Base-by-base conservation (phyloP, 192 early-diverging fungal genomes). In the Kappamyces sp. region DNA sequence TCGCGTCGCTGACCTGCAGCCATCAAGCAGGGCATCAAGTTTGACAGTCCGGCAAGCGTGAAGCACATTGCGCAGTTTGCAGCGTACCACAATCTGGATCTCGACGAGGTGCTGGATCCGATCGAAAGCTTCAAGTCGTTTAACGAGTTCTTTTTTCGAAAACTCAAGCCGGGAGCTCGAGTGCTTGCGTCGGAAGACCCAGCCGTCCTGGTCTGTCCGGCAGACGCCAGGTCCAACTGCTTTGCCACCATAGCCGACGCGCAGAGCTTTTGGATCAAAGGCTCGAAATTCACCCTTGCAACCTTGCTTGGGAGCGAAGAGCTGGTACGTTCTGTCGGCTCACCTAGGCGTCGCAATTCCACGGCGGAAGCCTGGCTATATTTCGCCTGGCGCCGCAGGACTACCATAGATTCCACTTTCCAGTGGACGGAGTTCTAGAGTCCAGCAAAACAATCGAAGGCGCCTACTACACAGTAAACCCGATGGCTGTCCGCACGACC, bases 121-220 rank as follows among this genome's bases (percentile, higher is more conserved):
- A 45, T 88, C 31, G 68, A 80, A 14, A 75, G 63, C 36, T 91
- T 86, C 50, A 71, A 76, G 32, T 89, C 69, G 37, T 90, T 91
- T 60, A 91, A 91, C 68, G 84, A 90, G 65, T 91, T 91, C 71
- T 91, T 90, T 63, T 89, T 87, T 64, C 80, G 90, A 9, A 85
- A 84, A 33, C 71, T 91, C 40, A 90, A 88, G 63, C 80, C 84
- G 3, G 66, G 54, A 11, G 74, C 84, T 1, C 70, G 90, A 38
- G 46, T 49, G 2, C 38, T 76, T 11, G 64, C 69, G 8, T 64
- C 67, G 4, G 60, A 61, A 4, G 69, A 70, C 45, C 65, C 67
- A 2, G 66, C 67, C 2, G 81, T 88, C 1, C 72, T 75, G 1
- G 83, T 89, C 4, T 85, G 80, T 55, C 74, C 82, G n/a, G 88